Conservation (phyloP, 768 basidiomycete species). For the Leccinum subtestaceum region DNA sequence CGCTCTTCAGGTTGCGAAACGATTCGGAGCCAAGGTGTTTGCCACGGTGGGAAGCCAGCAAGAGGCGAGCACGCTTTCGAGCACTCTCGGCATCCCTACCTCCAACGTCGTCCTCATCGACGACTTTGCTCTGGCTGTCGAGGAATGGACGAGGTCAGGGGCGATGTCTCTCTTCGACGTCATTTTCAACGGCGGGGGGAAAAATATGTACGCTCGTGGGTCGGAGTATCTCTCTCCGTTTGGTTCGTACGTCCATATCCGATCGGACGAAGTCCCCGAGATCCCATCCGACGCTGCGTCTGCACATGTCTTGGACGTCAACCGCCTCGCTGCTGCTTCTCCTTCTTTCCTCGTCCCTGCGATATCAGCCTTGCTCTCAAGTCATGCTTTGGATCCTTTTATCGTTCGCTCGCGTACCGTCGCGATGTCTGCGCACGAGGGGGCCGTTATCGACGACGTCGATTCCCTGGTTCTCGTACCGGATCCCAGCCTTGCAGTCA, state of each 20-base stretch:
- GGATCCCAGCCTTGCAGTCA: background rate
- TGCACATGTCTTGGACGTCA: slow-evolving; percentile 21
- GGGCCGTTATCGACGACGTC: background rate
- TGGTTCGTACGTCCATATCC: slow-evolving; percentile 26
- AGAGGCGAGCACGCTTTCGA: slow-evolving; percentile 18
- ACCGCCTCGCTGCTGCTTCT: slow-evolving; percentile 19
- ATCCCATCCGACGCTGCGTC: slow-evolving; percentile 20
- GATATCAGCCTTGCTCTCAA: slow-evolving; percentile 19
- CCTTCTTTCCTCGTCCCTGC: slow-evolving; percentile 18
- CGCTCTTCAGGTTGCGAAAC: slow-evolving; percentile 27
- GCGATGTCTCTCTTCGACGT: slow-evolving; percentile 19
- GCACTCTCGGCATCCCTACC: slow-evolving; percentile 5
- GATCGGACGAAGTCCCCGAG: slow-evolving; percentile 11
- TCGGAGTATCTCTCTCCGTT: slow-evolving; percentile 23
- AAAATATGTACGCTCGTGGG: slow-evolving; percentile 14
- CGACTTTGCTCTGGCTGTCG: slow-evolving; percentile 7
- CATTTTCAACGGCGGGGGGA: slow-evolving; percentile 25
- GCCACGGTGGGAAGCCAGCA: slow-evolving; percentile 18
- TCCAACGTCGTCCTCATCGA: slow-evolving; percentile 13
- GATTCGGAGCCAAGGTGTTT: slow-evolving; percentile 19
- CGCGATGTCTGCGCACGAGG: slow-evolving; percentile 12
- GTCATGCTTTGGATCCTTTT: slow-evolving; percentile 19
- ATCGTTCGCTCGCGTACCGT: slow-evolving; percentile 6
- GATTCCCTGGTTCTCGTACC: slow-evolving; percentile 22
- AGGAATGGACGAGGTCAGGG: slow-evolving; percentile 17